Base-by-base conservation (phyloP, 2,329 filamentous ascomycete species). In the Epicoccum nigrum region DNA sequence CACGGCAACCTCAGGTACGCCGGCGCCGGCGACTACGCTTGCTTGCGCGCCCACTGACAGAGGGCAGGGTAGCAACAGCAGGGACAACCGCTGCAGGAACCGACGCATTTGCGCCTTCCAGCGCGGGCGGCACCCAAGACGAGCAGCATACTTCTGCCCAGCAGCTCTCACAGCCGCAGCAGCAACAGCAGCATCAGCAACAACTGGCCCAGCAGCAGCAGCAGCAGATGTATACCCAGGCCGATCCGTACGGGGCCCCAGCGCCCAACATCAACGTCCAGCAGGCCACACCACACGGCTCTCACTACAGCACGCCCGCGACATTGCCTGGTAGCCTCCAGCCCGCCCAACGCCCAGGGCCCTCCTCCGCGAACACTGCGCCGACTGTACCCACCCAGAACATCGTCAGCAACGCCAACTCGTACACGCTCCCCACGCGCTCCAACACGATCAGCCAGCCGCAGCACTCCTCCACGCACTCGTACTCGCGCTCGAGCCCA, bases 401-500 rank as follows among this genome's bases (percentile, higher is more conserved):
- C 46, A 70, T 77, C 53, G 69, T 72, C 59, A 74, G 77, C 42
- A 86, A 79, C 63, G 74, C 80, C 54, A 80, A 83, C 64, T 84
- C 85, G 54, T 86, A 86, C 67, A 79, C 82, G 35, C 81, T 85
- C 20, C 84, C 87, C 34, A 83, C 86, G 40, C 86, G 88, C 68
- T 83, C 87, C 17, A 82, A 86, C 47, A 83, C 82, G 34, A 78
- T 89, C 65, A 84, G 77, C 72, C 77, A 83, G 70, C 82, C 87
- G 4, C 63, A 65, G 55, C 63, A 64, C 21, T 51, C 58, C 37
- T 63, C 69, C 45, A 65, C 70, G 23, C 72, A 74, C 58, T 83
- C 81, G 69, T 93, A 96, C 75, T 92, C 92, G 39, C 84, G 90
- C 64, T 94, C 91, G 50, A 96, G 91, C 73, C 91, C 92, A 42